Evolutionary conservation across 2,329 filamentous ascomycete genomes (phyloP).

Genomic region (Erysiphe pulchra): DNA sequence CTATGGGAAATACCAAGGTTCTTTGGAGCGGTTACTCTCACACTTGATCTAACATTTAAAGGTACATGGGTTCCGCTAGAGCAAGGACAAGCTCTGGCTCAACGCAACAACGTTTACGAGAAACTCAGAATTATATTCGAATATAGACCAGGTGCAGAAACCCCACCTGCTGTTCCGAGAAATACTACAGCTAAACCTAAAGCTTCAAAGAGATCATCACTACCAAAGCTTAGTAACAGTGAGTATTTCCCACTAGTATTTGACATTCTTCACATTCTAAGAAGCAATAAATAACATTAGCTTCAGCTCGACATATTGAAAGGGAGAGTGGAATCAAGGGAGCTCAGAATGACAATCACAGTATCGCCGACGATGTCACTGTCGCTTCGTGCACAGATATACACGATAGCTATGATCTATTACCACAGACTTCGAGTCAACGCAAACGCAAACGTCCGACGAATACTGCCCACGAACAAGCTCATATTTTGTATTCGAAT

Average conservation of each 20-base stretch:
- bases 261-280: slow-evolving; percentile 4
- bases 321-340: slow-evolving; percentile 42
- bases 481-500: slow-evolving; percentile 78
- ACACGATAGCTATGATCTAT: slow-evolving; percentile 55
- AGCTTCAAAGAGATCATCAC: slow-evolving; percentile 38
- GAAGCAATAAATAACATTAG: slow-evolving; percentile 14
- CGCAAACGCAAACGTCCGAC: slow-evolving; percentile 48
- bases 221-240: slow-evolving; percentile 30
- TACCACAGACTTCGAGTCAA: slow-evolving; percentile 34
- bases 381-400: slow-evolving; percentile 68
- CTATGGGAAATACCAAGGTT: slow-evolving; percentile 95
- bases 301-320: slow-evolving; percentile 19
- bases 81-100: slow-evolving; percentile 56
- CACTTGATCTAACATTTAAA: slow-evolving; percentile 14
- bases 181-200: slow-evolving; percentile 77
- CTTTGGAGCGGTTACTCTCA: neutral
- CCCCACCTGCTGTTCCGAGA: slow-evolving; percentile 79
- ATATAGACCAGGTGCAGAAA: slow-evolving; percentile 59
- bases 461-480: slow-evolving; percentile 23
- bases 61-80: slow-evolving; percentile 89
- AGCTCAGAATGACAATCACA: slow-evolving; percentile 46
- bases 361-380: slow-evolving; percentile 50
- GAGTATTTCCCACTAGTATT: slow-evolving; percentile 6
- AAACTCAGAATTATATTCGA: slow-evolving; percentile 75
- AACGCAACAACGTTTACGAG: slow-evolving; percentile 66